Evolutionary conservation across 176 grass and related monocot species (phyloP).

Genomic region (Rhynchospora tenuis): DNA sequence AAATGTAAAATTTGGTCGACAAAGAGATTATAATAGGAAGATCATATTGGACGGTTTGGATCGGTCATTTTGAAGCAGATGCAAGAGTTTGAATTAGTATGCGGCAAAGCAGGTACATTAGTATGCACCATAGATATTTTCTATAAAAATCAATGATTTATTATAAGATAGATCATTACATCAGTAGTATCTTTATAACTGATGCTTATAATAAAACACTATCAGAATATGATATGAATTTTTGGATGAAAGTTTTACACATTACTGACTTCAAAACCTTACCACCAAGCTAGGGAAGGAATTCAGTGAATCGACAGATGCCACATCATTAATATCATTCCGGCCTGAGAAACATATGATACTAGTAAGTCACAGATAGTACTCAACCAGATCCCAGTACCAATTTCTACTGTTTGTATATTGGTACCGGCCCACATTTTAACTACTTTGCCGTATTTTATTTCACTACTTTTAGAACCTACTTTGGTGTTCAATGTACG

Average conservation of each 20-base stretch:
- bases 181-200: neutral
- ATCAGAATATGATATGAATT: neutral
- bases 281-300: constrained; percentile 77
- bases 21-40: too few relatives aligned
- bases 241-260: neutral
- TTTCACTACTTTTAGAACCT: neutral
- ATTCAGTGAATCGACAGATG: constrained; percentile 91
- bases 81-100: too few relatives aligned
- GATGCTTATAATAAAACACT: neutral
- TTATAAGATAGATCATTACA: neutral
- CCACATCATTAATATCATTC: constrained; percentile 58
- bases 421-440: neutral
- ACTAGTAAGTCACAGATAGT: neutral
- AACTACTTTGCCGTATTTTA: neutral
- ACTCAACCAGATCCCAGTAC: neutral
- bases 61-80: too few relatives aligned
- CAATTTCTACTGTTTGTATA: neutral
- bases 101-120: too few relatives aligned
- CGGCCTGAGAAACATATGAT: constrained; percentile 40
- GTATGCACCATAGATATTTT: too few relatives aligned
- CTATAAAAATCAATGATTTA: neutral
- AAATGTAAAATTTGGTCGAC: too few relatives aligned
- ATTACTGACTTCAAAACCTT: constrained; percentile 22
- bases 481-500: neutral
- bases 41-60: too few relatives aligned